Conservation (phyloP, 2,329 filamentous ascomycete genomes). For the Rhinocladiella similis region DNA sequence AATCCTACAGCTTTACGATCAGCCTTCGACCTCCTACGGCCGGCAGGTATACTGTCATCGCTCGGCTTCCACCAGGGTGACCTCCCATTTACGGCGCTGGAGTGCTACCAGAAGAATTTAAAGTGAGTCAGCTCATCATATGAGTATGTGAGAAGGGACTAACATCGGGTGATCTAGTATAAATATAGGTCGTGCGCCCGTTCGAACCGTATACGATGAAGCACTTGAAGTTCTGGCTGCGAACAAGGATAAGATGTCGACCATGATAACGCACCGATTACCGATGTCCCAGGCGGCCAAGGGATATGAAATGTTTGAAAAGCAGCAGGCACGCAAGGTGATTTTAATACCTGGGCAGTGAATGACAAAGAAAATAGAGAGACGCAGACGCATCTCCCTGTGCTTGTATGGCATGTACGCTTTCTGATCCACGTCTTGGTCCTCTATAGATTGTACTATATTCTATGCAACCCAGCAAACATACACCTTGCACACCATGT, state of each 20-base stretch:
- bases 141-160: no score
- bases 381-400: no score
- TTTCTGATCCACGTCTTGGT: no score
- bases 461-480: no score
- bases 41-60: conserved; percentile 71
- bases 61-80: conserved; percentile 75
- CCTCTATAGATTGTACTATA: no score
- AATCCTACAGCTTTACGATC: conserved; percentile 67
- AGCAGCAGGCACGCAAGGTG: conserved; percentile 72
- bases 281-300: conserved; percentile 50
- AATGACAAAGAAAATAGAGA: no score
- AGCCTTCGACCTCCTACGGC: conserved; percentile 69
- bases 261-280: not conserved
- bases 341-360: conserved; percentile 56
- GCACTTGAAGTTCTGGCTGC: not conserved
- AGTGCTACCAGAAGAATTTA: conserved; percentile 69
- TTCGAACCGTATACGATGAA: not conserved
- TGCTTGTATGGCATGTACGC: no score
- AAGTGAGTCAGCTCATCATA: conserved; percentile 74
- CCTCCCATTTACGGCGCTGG: conserved; percentile 65
- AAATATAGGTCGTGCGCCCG: not conserved
- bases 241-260: not conserved
- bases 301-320: conserved; percentile 70
- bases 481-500: no score
- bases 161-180: conserved; percentile 24